phyloP scores from a whole-genome alignment of 1,139 yeast species.

The Saccharomycopsis phalli region DNA sequence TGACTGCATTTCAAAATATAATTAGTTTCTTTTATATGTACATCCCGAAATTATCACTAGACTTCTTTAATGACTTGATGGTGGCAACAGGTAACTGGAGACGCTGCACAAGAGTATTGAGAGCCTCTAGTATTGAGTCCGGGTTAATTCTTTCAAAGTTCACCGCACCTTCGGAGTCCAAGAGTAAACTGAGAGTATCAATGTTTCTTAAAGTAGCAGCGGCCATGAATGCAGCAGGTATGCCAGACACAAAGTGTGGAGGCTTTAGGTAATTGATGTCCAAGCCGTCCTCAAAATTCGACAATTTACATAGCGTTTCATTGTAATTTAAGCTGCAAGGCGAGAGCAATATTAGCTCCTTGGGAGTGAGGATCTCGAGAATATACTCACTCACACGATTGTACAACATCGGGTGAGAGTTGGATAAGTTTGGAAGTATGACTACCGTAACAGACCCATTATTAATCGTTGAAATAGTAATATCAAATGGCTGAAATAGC shows the following conservation, averaged over 20 bases:
- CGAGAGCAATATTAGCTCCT: slow-evolving; percentile 4
- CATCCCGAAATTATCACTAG: not conserved
- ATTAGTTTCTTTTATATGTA: too few species aligned
- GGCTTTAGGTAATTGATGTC: slow-evolving; percentile 31
- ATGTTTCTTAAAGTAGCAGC: slow-evolving; percentile 18
- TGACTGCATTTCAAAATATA: too few species aligned
- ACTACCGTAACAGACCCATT: slow-evolving; percentile 21
- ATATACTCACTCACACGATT: slow-evolving; percentile 8
- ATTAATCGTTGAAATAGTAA: slow-evolving; percentile 25
- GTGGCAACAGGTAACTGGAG: not conserved
- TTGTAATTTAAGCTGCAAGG: slow-evolving; percentile 17
- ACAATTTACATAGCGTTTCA: slow-evolving; percentile 13
- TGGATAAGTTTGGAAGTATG: slow-evolving; percentile 14
- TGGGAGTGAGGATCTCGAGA: slow-evolving; percentile 9
- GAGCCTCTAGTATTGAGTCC: not conserved
- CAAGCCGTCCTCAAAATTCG: slow-evolving; percentile 3
- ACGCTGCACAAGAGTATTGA: slow-evolving; percentile 1
- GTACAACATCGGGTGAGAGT: slow-evolving; percentile 18
- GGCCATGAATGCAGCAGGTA: slow-evolving; percentile 37
- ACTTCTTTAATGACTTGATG: not conserved
- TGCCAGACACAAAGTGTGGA: slow-evolving; percentile 49
- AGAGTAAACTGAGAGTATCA: slow-evolving; percentile 4
- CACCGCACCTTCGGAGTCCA: slow-evolving; percentile 16
- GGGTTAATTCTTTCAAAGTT: slow-evolving; percentile 14
- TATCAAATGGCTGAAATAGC: slow-evolving; percentile 12